Percentiles rank a stretch among this genome's conserved stretches.
These are phyloP conservation scores for Cavenderia fasciculata DNA, from an alignment of 78 protist species.

Conservation along the genomic window DNA sequence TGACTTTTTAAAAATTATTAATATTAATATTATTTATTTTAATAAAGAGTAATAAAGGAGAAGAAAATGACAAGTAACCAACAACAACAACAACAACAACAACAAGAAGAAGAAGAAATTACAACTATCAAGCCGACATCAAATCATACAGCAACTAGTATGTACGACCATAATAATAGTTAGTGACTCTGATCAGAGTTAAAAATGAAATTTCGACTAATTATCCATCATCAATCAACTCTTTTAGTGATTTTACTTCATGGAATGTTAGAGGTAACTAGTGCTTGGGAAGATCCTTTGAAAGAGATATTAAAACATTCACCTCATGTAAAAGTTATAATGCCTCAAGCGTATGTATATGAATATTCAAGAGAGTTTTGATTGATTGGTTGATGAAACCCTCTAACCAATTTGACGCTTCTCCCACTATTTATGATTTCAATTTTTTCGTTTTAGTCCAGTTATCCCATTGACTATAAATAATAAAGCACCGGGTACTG, in stretches of 20 bases:
- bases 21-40: too few relatives aligned
- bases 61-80: too few relatives aligned
- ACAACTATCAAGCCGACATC: too few relatives aligned
- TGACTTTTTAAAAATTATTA: too few relatives aligned
- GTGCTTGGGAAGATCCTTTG: background rate
- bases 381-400: background rate
- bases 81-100: too few relatives aligned
- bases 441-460: background rate
- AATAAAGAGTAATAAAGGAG: too few relatives aligned
- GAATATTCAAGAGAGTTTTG: background rate
- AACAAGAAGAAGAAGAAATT: too few relatives aligned
- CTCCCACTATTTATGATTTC: background rate
- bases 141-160: constrained; percentile 16
- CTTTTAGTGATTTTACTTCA: constrained; percentile 8
- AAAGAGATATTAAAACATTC: background rate
- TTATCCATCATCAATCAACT: too few relatives aligned
- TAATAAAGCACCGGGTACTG: background rate
- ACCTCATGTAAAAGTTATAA: constrained; percentile 5
- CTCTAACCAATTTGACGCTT: background rate
- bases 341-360: constrained; percentile 16
- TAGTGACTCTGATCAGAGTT: background rate
- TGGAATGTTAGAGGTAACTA: background rate
- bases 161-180: too few relatives aligned
- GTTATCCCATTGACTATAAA: constrained; percentile 4
- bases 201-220: too few relatives aligned